These are phyloP conservation scores for Musa troglodytarum DNA, from an alignment of 176 grass and related monocot species.

Conservation along the genomic window DNA sequence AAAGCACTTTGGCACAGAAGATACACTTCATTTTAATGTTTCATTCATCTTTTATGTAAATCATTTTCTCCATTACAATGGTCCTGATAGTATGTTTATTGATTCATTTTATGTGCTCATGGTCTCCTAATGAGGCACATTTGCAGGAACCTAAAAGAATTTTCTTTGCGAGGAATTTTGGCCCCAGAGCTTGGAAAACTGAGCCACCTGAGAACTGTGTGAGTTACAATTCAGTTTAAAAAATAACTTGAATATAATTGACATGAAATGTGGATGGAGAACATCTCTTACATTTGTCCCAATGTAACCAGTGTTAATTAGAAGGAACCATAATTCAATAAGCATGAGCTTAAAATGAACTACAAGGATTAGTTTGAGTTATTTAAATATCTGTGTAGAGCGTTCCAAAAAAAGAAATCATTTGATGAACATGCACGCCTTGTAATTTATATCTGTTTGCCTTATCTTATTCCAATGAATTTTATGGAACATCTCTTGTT, in stretches of 20 bases:
- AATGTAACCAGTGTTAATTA: too few relatives aligned
- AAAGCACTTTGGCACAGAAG: neutral
- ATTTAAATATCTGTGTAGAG: too few relatives aligned
- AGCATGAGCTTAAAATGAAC: too few relatives aligned
- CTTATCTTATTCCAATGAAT: too few relatives aligned
- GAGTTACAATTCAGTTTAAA: slow-evolving; percentile 22
- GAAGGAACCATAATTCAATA: too few relatives aligned
- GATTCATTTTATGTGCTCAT: neutral
- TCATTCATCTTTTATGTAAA: neutral
- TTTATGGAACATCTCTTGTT: too few relatives aligned
- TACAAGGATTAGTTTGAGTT: too few relatives aligned
- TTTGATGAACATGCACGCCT: too few relatives aligned
- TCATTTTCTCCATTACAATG: neutral
- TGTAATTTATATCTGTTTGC: too few relatives aligned
- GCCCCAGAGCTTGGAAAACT: slow-evolving; percentile 62
- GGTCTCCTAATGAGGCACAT: slow-evolving; percentile 14
- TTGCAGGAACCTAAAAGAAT: slow-evolving; percentile 74
- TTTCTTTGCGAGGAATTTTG: slow-evolving; percentile 72
- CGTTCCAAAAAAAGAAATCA: too few relatives aligned
- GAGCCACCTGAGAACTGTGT: slow-evolving; percentile 78
- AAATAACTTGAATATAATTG: neutral
- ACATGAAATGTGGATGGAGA: neutral
- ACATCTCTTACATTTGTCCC: too few relatives aligned
- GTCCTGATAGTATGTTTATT: neutral
- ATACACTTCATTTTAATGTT: neutral